Evolutionary conservation across 169 alveolate species (phyloP).

Genomic region (Plasmodium coatneyi): DNA sequence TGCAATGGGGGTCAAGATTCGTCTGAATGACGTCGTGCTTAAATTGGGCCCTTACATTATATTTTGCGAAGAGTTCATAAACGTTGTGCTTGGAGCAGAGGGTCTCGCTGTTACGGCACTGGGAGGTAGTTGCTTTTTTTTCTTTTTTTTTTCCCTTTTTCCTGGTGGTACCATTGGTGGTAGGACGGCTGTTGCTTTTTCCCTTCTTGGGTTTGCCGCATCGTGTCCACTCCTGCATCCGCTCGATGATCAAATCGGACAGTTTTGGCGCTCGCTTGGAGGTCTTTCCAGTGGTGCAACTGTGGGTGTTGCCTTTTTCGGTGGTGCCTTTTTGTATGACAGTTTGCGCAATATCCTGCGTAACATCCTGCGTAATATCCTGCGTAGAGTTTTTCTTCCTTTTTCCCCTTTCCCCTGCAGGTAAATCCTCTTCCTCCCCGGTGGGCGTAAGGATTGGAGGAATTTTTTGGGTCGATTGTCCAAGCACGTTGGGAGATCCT

Average conservation of each 20-base stretch:
- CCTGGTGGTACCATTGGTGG: neutral
- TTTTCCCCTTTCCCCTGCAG: neutral
- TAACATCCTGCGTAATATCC: too few relatives aligned
- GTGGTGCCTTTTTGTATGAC: neutral
- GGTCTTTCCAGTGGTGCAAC: neutral
- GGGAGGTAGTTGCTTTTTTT: neutral
- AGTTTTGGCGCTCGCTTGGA: neutral
- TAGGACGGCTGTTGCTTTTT: too few relatives aligned
- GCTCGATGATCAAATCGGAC: slow-evolving; percentile 4
- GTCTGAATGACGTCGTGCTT: slow-evolving; percentile 33
- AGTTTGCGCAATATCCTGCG: neutral
- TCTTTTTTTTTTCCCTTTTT: neutral
- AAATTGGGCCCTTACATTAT: slow-evolving; percentile 7
- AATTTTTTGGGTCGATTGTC: too few relatives aligned
- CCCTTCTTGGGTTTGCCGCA: neutral
- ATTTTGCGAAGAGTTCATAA: slow-evolving; percentile 12
- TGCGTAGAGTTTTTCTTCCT: neutral
- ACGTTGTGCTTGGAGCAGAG: slow-evolving; percentile 15
- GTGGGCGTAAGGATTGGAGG: too few relatives aligned
- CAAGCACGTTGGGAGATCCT: neutral
- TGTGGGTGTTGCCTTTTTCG: neutral
- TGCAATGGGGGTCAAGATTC: neutral
- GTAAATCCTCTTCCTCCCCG: neutral
- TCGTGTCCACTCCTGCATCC: neutral
- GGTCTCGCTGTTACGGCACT: neutral